phyloP scores from a whole-genome alignment of 495 filamentous ascomycete species.

The Sordaria brevicollis region DNA sequence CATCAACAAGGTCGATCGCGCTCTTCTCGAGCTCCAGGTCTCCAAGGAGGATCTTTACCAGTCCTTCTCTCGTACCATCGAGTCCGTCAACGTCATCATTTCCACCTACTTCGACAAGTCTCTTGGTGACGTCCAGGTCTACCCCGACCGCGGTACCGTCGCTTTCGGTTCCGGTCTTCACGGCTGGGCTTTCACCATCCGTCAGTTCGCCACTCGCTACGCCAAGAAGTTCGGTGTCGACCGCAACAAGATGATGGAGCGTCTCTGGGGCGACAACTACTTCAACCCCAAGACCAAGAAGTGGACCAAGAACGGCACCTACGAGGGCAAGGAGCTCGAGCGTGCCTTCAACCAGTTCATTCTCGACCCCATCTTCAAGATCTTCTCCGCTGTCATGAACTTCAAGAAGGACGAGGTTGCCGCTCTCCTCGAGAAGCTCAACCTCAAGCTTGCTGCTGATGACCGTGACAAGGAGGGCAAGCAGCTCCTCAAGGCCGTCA shows the following conservation, averaged over 20 bases:
- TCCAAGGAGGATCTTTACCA: slow-evolving; percentile 99
- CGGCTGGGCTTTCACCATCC: slow-evolving; percentile 99
- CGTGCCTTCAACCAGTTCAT: slow-evolving; percentile 99
- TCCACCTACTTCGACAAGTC: slow-evolving; percentile 96
- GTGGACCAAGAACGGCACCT: slow-evolving; percentile 77
- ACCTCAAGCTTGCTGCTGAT: slow-evolving; percentile 74
- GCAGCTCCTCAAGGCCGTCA: slow-evolving; percentile 89
- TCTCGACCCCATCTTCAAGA: slow-evolving; percentile 97
- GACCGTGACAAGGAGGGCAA: slow-evolving; percentile 96
- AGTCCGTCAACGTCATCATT: slow-evolving; percentile 99
- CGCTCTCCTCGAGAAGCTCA: slow-evolving; percentile 77
- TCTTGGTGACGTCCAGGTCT: slow-evolving; percentile 96
- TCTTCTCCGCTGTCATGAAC: slow-evolving; percentile 93
- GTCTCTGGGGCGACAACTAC: slow-evolving; percentile 99
- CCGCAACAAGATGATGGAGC: slow-evolving; percentile 99
- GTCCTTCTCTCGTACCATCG: slow-evolving; percentile 97
- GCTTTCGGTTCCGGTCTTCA: slow-evolving; percentile 99
- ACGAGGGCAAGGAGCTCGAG: slow-evolving; percentile 82
- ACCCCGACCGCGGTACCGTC: slow-evolving; percentile 90
- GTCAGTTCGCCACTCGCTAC: slow-evolving; percentile 93
- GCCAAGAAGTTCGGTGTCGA: slow-evolving; percentile 99
- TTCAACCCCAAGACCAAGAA: slow-evolving; percentile 99
- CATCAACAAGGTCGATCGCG: slow-evolving; percentile 99
- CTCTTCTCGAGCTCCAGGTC: slow-evolving; percentile 95
- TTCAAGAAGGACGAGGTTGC: slow-evolving; percentile 92